Conservation (phyloP, 345 rosid genomes). For the Carallia brachiata region DNA sequence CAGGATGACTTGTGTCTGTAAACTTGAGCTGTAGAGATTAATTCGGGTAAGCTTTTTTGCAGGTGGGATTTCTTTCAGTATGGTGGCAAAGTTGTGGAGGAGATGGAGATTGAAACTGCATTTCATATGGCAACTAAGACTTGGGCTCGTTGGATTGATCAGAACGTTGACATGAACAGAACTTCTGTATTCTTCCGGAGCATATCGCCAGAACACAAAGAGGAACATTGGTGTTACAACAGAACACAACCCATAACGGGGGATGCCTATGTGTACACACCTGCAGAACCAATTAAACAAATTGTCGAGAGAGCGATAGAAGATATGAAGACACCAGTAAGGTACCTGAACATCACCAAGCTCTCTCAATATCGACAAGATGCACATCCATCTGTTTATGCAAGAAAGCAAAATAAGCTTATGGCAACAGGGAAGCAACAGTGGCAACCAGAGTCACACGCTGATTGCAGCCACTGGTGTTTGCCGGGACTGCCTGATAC, state of each 20-base stretch:
- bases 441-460: constrained; percentile 13
- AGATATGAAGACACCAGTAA: constrained; percentile 33
- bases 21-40: background rate
- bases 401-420: constrained; percentile 20
- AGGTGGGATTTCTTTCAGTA: constrained; percentile 46
- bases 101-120: constrained; percentile 38
- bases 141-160: constrained; percentile 50
- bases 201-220: constrained; percentile 47
- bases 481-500: constrained; percentile 63
- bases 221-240: constrained; percentile 32
- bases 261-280: constrained; percentile 18
- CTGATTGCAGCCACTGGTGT: constrained; percentile 69
- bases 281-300: constrained; percentile 23
- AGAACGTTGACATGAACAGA: constrained; percentile 23
- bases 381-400: constrained; percentile 51
- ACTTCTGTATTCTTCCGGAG: constrained; percentile 45
- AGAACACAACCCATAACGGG: constrained; percentile 30
- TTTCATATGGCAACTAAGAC: constrained; percentile 37
- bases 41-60: constrained; percentile 10
- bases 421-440: constrained; percentile 6
- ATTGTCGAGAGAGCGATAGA: constrained; percentile 26
- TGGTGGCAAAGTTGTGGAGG: constrained; percentile 23
- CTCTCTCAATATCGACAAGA: constrained; percentile 39
- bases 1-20: background rate
- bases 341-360: constrained; percentile 40